Base-by-base conservation (phyloP, 257 asterid genomes). In the Rauvolfia tetraphylla region DNA sequence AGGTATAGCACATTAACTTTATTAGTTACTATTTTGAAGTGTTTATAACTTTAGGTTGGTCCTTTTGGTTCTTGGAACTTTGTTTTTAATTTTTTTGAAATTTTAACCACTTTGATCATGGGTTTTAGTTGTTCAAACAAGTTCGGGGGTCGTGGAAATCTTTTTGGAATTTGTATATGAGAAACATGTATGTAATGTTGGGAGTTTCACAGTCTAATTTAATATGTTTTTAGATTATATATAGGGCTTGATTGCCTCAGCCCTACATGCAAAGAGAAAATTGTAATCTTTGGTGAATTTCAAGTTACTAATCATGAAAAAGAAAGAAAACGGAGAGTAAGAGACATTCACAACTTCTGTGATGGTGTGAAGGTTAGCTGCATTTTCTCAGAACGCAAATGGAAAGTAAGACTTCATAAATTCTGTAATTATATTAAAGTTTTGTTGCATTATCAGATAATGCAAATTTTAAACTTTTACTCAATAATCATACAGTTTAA, bases 1-100 rank as follows among this genome's bases (percentile, higher is more conserved):
- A 72, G 76, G 76, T 72, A 71, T 72, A 22, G 75, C 27, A 49
- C 15, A 6, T 51, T 56, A 33, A 31, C 9, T n/a, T 29, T 14
- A 29, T 33, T 22, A 1, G 0, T 31, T 34, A n/a, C 22, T 72
- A 6, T 14, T 54, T 34, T 25, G 0, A 6, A 13, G 61, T 51
- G 48, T 46, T 3, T 49, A 71, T 46, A 18, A 48, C 27, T 29
- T 71, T 71, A 25, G 27, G 17, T 29, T 27, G 59, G 3, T 14
- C 1, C 36, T 51, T 27, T 72, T 29, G 6, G 25, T 51, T 33
- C 34, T 49, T 25, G 7, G 17, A 46, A 46, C 53, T 70, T 14
- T 0, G 29, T 5, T 25, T 46, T 9, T 9, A 11, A 11, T 38
- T 18, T 67, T 38, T 18, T 0, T 5, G 6, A 4, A 15, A 29